Conservation (phyloP, 345 rosid species). For the Rhizophora mangle region DNA sequence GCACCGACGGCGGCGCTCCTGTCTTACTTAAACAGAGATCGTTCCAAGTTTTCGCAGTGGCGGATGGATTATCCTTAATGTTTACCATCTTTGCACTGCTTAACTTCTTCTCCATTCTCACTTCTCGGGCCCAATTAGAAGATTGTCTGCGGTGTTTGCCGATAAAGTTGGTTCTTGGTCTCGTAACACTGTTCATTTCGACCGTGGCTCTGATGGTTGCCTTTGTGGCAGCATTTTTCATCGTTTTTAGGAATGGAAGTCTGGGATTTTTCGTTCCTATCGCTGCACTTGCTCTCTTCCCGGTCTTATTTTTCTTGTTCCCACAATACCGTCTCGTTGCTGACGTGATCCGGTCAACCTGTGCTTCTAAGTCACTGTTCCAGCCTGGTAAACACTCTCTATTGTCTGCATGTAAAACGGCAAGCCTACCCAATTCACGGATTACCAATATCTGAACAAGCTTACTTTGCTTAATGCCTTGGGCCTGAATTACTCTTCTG, state of each 20-base stretch:
- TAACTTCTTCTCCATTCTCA: constrained; percentile 16
- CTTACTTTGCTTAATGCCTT: too few species aligned
- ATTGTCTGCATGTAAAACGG: too few species aligned
- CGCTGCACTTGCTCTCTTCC: constrained; percentile 2
- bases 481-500: too few species aligned
- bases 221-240: background rate
- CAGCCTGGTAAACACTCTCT: background rate
- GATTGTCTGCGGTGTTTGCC: constrained; percentile 10
- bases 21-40: background rate
- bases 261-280: background rate
- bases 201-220: constrained; percentile 18
- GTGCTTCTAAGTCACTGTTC: background rate
- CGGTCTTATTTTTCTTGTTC: background rate
- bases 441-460: too few species aligned
- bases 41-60: constrained; percentile 13
- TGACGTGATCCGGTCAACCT: background rate
- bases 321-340: background rate
- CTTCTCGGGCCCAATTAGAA: background rate
- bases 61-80: constrained; percentile 9
- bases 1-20: background rate
- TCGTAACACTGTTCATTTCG: constrained; percentile 1
- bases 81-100: background rate
- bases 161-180: constrained; percentile 1
- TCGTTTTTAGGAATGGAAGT: background rate
- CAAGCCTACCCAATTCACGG: too few species aligned